phyloP scores from a whole-genome alignment of 345 rosid species.

The Erodium maritimum region DNA sequence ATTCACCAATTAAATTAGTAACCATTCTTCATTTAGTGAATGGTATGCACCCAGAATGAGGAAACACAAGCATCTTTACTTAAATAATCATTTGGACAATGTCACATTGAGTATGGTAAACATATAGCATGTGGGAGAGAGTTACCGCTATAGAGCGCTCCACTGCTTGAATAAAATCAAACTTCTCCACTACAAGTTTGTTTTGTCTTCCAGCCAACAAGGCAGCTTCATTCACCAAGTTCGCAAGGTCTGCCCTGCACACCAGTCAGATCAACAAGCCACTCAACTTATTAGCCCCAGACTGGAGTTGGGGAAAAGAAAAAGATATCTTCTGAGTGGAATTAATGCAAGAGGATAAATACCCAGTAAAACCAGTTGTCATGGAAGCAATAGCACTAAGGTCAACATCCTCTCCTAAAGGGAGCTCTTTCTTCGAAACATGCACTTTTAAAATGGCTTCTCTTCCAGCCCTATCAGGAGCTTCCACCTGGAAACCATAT shows the following conservation, averaged over 20 bases:
- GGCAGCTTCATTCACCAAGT: slow-evolving; percentile 97
- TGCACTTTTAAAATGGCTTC: slow-evolving; percentile 90
- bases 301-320: background rate
- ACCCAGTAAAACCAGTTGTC: slow-evolving; percentile 99
- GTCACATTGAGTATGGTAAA: background rate
- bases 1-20: background rate
- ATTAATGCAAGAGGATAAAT: slow-evolving; percentile 10
- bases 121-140: background rate
- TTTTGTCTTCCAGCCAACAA: slow-evolving; percentile 83
- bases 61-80: background rate
- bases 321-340: background rate
- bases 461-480: slow-evolving; percentile 84
- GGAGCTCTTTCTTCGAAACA: slow-evolving; percentile 71
- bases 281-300: background rate
- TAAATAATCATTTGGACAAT: too few species aligned
- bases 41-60: background rate
- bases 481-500: slow-evolving; percentile 55
- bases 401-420: slow-evolving; percentile 62
- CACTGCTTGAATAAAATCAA: slow-evolving; percentile 89
- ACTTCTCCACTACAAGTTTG: slow-evolving; percentile 62
- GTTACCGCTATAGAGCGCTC: slow-evolving; percentile 88
- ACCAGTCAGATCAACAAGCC: slow-evolving; percentile 8
- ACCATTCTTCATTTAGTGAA: background rate
- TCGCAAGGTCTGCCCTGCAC: slow-evolving; percentile 94
- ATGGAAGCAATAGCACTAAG: slow-evolving; percentile 75